phyloP scores from a whole-genome alignment of 306 rosid genomes.

The Ormosia emarginata region DNA sequence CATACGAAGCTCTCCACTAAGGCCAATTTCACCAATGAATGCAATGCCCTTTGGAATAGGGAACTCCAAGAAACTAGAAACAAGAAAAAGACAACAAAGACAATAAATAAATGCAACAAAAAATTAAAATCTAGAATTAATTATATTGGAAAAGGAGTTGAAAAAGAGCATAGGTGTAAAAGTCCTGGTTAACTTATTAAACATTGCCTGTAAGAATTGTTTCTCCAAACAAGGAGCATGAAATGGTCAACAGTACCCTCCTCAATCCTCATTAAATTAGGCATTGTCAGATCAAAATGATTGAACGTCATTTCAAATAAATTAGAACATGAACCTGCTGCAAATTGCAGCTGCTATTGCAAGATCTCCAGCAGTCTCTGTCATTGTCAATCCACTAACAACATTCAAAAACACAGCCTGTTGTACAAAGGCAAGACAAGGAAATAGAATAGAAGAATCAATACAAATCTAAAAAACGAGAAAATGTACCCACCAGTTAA shows the following conservation, averaged over 20 bases:
- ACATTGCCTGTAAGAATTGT: neutral
- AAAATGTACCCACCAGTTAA: neutral
- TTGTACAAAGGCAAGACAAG: slow-evolving; percentile 19
- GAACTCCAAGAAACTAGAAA: slow-evolving; percentile 78
- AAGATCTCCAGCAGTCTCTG: slow-evolving; percentile 96
- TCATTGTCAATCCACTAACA: slow-evolving; percentile 63
- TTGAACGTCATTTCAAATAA: slow-evolving; percentile 13
- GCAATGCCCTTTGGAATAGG: slow-evolving; percentile 77
- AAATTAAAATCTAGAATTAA: neutral
- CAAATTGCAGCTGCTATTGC: slow-evolving; percentile 95
- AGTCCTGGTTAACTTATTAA: neutral
- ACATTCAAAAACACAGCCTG: slow-evolving; percentile 77
- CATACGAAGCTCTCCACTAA: slow-evolving; percentile 88
- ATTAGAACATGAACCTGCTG: slow-evolving; percentile 70
- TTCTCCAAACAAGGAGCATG: slow-evolving; percentile 17
- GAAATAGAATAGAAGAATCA: neutral
- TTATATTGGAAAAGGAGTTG: neutral
- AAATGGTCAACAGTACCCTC: neutral
- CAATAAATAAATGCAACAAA: neutral
- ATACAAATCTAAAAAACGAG: slow-evolving; percentile 1
- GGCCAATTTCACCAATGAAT: slow-evolving; percentile 95
- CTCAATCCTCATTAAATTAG: neutral
- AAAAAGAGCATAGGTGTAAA: neutral
- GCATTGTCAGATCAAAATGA: neutral
- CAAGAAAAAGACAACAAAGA: neutral